Percentiles rank a stretch among this genome's conserved stretches.
Evolutionary conservation across 441 rosid genomes (phyloP).

Genomic region (Heliophila coronopifolia): DNA sequence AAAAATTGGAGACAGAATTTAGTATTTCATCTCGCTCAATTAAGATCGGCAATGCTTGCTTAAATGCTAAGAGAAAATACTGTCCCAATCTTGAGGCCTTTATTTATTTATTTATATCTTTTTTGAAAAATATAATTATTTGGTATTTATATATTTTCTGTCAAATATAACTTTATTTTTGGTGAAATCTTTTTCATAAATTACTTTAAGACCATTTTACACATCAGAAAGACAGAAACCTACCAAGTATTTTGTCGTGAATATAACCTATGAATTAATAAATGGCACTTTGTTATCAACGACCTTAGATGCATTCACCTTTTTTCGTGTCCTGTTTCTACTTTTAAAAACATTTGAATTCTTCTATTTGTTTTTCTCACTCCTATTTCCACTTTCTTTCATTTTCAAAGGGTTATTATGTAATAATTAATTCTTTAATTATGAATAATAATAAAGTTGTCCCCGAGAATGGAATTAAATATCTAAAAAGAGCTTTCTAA

Average conservation of each 20-base stretch:
- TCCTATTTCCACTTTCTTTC: conserved; percentile 17
- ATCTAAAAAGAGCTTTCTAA: conserved; percentile 19
- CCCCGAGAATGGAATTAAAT: neutral
- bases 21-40: no score
- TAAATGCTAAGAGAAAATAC: conserved; percentile 28
- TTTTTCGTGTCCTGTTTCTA: conserved; percentile 26
- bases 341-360: conserved; percentile 25
- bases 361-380: conserved; percentile 14
- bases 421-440: neutral
- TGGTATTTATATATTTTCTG: neutral
- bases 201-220: conserved; percentile 33
- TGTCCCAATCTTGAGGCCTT: conserved; percentile 10
- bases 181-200: conserved; percentile 16
- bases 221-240: conserved; percentile 36
- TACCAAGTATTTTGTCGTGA: conserved; percentile 26
- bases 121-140: neutral
- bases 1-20: no score
- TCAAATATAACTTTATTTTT: conserved; percentile 21
- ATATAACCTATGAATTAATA: conserved; percentile 14
- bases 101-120: neutral
- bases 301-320: conserved; percentile 24
- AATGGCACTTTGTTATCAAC: conserved; percentile 17
- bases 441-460: neutral
- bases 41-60: no score
- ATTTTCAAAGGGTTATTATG: conserved; percentile 12